Conservation (phyloP, 805 yeast genomes). For the Lipomyces mesembrius region DNA sequence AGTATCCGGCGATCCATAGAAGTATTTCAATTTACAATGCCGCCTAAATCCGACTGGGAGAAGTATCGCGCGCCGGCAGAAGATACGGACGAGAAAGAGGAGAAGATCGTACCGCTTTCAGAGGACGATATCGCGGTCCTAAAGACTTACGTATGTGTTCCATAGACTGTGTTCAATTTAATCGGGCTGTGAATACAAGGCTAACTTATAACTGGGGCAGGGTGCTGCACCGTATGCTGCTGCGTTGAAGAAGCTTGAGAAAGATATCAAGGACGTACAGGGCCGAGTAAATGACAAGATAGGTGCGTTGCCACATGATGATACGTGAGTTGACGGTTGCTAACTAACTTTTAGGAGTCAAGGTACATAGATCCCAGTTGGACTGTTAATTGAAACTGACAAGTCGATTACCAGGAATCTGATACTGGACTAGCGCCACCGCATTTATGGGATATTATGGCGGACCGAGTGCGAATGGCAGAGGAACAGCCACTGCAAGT, state of each 20-base stretch:
- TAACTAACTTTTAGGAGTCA: constrained; percentile 27
- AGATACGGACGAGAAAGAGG: constrained; percentile 61
- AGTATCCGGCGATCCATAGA: background rate
- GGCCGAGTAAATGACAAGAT: constrained; percentile 89
- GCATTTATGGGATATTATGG: constrained; percentile 95
- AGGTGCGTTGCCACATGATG: constrained; percentile 52
- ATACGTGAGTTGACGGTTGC: background rate
- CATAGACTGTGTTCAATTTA: background rate
- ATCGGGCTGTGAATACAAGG: background rate
- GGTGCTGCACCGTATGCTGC: constrained; percentile 96
- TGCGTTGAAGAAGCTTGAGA: constrained; percentile 78
- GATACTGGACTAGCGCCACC: constrained; percentile 99
- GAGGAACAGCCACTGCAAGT: constrained; percentile 97
- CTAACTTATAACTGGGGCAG: constrained; percentile 23
- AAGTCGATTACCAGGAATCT: constrained; percentile 62
- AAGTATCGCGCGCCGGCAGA: constrained; percentile 90
- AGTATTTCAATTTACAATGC: constrained; percentile 55
- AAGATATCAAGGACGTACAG: constrained; percentile 84
- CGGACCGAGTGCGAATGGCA: constrained; percentile 89
- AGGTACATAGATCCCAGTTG: constrained; percentile 13
- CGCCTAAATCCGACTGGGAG: constrained; percentile 99
- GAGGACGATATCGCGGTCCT: constrained; percentile 98
- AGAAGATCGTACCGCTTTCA: constrained; percentile 79
- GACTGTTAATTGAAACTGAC: background rate
- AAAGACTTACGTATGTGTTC: constrained; percentile 70